Percentiles rank a stretch among this genome's conserved stretches.
Conservation (phyloP, 164 flowering plant species). For the Echeveria elegans region DNA sequence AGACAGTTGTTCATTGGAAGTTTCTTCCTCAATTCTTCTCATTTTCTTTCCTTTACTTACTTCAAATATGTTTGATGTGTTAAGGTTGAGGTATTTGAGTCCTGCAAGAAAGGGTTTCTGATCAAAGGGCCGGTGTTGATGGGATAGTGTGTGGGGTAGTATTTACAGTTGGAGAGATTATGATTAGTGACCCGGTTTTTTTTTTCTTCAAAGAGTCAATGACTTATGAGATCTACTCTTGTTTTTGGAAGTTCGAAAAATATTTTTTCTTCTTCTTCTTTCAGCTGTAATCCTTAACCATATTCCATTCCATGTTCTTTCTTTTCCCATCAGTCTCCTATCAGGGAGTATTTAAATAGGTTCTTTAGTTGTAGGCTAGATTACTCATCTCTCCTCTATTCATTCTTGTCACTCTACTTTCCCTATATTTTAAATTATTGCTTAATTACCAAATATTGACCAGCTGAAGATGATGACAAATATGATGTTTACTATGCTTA, state of each 20-base stretch:
- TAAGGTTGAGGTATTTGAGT: neutral
- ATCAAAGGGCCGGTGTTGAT: neutral
- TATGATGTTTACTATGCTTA: too few species aligned
- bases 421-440: neutral
- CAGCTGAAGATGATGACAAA: neutral
- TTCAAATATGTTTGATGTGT: neutral
- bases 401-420: neutral
- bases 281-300: neutral
- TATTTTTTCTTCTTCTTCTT: neutral
- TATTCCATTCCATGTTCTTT: neutral
- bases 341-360: neutral
- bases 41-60: too few species aligned
- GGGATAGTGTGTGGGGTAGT: constrained; percentile 2
- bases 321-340: neutral
- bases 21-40: neutral
- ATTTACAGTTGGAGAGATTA: neutral
- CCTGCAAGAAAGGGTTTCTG: constrained; percentile 3
- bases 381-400: neutral
- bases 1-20: neutral
- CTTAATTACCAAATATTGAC: neutral
- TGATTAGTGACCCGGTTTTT: neutral
- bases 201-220: neutral
- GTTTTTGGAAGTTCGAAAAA: neutral
- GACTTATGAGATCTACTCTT: neutral
- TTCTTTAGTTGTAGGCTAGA: neutral